Evolutionary conservation across 73 alveolate genomes (phyloP).

Genomic region (Durusdinium trenchii): DNA sequence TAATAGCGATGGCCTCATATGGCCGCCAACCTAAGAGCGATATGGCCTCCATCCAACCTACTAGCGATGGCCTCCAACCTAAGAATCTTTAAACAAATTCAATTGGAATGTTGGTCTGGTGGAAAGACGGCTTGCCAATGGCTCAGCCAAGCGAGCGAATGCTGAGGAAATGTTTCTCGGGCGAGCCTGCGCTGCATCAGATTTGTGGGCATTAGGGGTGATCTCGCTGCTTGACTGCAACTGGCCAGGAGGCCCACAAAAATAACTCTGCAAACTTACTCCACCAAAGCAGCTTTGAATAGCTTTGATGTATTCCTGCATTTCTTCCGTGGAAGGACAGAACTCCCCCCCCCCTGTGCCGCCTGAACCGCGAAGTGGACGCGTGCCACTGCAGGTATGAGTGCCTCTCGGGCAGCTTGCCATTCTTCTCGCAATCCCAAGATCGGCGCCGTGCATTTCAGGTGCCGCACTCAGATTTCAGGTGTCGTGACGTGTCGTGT

Average conservation of each 20-base stretch:
- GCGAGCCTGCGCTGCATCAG: conserved; percentile 88
- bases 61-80: no score
- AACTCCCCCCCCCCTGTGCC: background rate
- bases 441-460: conserved; percentile 94
- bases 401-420: conserved; percentile 85
- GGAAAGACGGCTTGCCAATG: no score
- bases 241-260: background rate
- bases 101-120: no score
- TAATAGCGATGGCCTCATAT: no score
- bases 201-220: conserved; percentile 85
- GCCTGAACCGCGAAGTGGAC: background rate
- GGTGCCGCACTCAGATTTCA: background rate
- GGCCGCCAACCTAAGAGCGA: no score
- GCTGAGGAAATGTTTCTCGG: conserved; percentile 78
- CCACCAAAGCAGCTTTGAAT: no score
- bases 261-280: no score
- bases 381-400: conserved; percentile 5
- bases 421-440: conserved; percentile 77
- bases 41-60: no score
- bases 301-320: no score
- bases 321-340: background rate
- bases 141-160: no score
- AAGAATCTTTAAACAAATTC: no score
- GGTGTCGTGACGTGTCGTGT: no score
- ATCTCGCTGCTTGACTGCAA: conserved; percentile 37